These are phyloP conservation scores for Stemphylium vesicarium DNA, from an alignment of 2,329 filamentous ascomycete genomes.

Conservation along the genomic window DNA sequence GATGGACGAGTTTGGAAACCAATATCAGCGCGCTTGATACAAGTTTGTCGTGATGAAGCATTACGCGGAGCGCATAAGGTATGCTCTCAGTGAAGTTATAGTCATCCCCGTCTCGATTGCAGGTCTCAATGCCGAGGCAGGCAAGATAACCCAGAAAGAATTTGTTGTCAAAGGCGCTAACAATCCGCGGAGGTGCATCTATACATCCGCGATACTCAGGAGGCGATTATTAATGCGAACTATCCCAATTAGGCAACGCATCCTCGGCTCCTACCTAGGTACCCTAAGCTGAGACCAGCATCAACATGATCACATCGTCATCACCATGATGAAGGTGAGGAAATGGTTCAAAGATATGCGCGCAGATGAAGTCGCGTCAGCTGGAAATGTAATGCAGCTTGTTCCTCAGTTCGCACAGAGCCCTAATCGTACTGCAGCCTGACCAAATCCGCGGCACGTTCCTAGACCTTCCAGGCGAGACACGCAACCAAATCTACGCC, in stretches of 20 bases:
- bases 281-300: not conserved
- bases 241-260: conserved; percentile 5
- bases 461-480: conserved; percentile 29
- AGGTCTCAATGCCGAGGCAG: too few relatives aligned
- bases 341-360: not conserved
- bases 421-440: conserved; percentile 3
- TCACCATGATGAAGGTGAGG: not conserved
- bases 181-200: not conserved
- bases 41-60: too few relatives aligned
- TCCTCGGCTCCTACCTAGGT: too few relatives aligned
- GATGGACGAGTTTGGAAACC: too few relatives aligned
- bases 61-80: too few relatives aligned
- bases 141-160: too few relatives aligned
- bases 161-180: not conserved
- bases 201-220: not conserved
- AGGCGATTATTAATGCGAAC: not conserved
- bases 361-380: too few relatives aligned
- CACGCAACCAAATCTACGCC: conserved; percentile 32
- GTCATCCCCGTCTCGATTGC: too few relatives aligned
- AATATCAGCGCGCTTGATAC: too few relatives aligned
- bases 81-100: too few relatives aligned
- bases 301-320: not conserved
- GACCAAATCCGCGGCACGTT: conserved; percentile 2
- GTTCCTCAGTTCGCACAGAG: not conserved
- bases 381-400: not conserved